These are phyloP conservation scores for Corylus americana DNA, from an alignment of 306 rosid genomes.

Conservation along the genomic window DNA sequence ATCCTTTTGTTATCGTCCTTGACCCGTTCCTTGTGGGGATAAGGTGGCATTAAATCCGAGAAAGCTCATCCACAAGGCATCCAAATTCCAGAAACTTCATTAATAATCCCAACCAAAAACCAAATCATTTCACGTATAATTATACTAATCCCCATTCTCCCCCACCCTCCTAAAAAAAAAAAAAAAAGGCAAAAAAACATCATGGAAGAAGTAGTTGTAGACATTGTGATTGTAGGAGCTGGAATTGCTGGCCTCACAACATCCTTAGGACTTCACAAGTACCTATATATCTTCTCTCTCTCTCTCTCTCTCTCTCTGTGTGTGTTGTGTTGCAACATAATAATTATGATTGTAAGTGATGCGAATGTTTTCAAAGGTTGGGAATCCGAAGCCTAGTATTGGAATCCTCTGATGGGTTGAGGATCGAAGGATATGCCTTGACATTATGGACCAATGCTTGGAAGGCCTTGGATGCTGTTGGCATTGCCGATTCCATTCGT, in stretches of 20 bases:
- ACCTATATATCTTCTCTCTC: neutral
- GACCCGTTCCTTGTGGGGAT: too few relatives aligned
- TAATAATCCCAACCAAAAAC: too few relatives aligned
- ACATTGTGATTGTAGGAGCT: constrained; percentile 80
- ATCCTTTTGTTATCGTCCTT: constrained; percentile 31
- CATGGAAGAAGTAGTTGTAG: constrained; percentile 26
- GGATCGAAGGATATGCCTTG: constrained; percentile 65
- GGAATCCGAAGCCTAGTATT: constrained; percentile 68
- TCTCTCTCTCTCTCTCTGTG: neutral
- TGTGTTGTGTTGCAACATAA: neutral
- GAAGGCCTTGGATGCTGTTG: constrained; percentile 78
- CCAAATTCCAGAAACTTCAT: too few relatives aligned
- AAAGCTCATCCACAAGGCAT: too few relatives aligned
- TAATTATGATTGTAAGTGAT: neutral
- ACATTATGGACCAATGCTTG: constrained; percentile 68
- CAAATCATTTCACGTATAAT: too few relatives aligned
- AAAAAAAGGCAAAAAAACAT: too few relatives aligned
- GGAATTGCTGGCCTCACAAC: constrained; percentile 81
- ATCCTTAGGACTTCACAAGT: constrained; percentile 65
- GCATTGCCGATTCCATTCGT: constrained; percentile 56
- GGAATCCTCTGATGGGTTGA: constrained; percentile 59
- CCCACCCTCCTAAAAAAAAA: too few relatives aligned
- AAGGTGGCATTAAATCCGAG: too few relatives aligned
- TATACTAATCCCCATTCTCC: too few relatives aligned
- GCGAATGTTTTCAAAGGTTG: constrained; percentile 30